phyloP scores from a whole-genome alignment of 2,329 filamentous ascomycete species.

The Fusarium annulatum region DNA sequence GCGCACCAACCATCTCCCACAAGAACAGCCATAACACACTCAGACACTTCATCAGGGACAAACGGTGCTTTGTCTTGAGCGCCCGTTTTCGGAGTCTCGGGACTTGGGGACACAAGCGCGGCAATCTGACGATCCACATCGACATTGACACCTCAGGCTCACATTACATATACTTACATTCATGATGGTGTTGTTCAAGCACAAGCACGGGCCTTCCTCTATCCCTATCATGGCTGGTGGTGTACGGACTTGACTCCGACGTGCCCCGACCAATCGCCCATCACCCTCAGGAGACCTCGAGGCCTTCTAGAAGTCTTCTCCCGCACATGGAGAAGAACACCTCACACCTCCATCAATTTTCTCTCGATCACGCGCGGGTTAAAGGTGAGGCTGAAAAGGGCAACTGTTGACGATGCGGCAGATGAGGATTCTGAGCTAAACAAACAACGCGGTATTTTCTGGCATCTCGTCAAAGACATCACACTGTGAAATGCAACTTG shows the following conservation, averaged over 20 bases:
- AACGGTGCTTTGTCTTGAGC: conserved; percentile 15
- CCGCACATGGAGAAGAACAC: conserved; percentile 29
- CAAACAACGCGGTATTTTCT: conserved; percentile 10
- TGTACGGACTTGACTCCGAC: conserved; percentile 11
- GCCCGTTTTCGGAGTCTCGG: conserved; percentile 11
- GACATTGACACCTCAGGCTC: conserved; percentile 14
- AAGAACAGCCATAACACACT: not conserved
- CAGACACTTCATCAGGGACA: not conserved
- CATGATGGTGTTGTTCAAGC: not conserved
- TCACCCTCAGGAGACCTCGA: conserved; percentile 16
- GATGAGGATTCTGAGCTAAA: not conserved
- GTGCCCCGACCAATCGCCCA: conserved; percentile 19
- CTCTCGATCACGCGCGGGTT: conserved; percentile 27
- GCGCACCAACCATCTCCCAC: not conserved
- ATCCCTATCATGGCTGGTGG: conserved; percentile 13
- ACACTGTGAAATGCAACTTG: not conserved
- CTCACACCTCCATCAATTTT: conserved; percentile 11
- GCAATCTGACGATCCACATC: not conserved
- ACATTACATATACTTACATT: not conserved
- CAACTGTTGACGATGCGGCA: conserved; percentile 1
- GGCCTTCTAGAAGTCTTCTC: conserved; percentile 44
- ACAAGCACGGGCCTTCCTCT: not conserved
- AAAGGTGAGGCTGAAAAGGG: conserved; percentile 15
- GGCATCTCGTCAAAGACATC: not conserved
- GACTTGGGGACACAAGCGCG: not conserved